phyloP scores from a whole-genome alignment of 176 grass and related monocot species.

The Juncus effusus region DNA sequence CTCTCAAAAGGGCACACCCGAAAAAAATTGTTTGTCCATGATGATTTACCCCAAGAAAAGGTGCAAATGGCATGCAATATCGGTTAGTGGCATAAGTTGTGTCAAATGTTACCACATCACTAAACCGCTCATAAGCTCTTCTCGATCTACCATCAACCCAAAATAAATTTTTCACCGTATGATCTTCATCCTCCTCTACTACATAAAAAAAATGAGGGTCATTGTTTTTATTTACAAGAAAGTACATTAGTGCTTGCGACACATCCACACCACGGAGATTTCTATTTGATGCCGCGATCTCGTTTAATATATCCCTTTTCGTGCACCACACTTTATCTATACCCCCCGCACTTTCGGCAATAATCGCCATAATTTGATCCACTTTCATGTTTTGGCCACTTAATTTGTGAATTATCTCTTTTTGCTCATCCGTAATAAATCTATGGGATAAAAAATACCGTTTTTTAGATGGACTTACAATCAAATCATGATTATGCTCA shows the following conservation, averaged over 20 bases:
- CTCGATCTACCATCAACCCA: background rate
- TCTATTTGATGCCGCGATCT: background rate
- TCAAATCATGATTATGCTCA: background rate
- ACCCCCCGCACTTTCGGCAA: background rate
- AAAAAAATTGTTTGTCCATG: too few species aligned
- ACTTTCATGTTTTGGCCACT: background rate
- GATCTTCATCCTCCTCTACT: background rate
- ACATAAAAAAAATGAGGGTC: slow-evolving; percentile 6
- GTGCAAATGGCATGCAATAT: background rate
- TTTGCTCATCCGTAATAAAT: too few species aligned
- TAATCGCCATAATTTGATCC: background rate
- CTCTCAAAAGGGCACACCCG: too few species aligned
- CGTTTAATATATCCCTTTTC: background rate
- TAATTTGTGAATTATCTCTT: background rate
- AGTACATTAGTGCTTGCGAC: background rate
- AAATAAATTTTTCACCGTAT: background rate
- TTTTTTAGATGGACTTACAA: background rate
- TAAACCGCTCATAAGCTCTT: too few species aligned
- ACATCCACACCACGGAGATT: background rate
- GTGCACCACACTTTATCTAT: background rate
- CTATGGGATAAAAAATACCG: background rate
- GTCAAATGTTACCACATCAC: background rate
- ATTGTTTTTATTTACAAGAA: background rate
- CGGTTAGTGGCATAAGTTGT: slow-evolving; percentile 1
- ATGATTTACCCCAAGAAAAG: too few species aligned